Evolutionary conservation across 108 stramenopile genomes (phyloP), one percentile per base, ranked within the genome.

Genomic region (Cyclostephanos tholiformis): DNA sequence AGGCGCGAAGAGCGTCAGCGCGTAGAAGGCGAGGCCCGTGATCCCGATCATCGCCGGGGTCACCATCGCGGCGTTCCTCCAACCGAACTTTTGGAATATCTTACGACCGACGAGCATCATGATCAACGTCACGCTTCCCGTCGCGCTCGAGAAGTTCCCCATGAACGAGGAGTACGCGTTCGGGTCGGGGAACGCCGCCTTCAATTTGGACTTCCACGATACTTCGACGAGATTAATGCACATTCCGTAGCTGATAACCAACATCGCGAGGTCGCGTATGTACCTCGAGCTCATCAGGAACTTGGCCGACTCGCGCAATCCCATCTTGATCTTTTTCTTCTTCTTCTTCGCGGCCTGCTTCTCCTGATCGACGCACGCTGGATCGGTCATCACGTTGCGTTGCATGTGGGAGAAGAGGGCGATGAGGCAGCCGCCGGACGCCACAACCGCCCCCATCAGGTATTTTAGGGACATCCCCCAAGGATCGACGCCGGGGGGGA

Each of bases 201-300:
- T 98, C n/a, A 99, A 75, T 76, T 98, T 97, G 36, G 95, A 81
- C 89, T 99, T 99, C 99, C 99, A 99, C 39, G 93, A 95, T 22
- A 99, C 98, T 83, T 99, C 99, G 13, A 98, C 97, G 74, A 99
- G 93, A 85, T 98, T 98, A 86, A 99, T 99, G 67, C 95, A 93
- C 95, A 99, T 93, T 62, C 99, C 99, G 71, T 99, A 99, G 57
- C 89, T 89, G 41, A 99, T 94, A 13, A 99, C 99, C 29, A 99
- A 74, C 49, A 84, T 89, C 0, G 97, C 97, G 39, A 99, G 72
- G 75, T 98, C 82, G 4, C 93, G 83, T 80, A 96, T 97, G 91
- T 97, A 99, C 11, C 84, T 79, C 27, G 91, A 92, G 63, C 80
- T 88, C 77, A 93, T 82, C 25, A 98, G 87, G 84, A 96, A 98